Base-by-base conservation (phyloP, 2,329 filamentous ascomycete species). In the Calonectria honghensis region DNA sequence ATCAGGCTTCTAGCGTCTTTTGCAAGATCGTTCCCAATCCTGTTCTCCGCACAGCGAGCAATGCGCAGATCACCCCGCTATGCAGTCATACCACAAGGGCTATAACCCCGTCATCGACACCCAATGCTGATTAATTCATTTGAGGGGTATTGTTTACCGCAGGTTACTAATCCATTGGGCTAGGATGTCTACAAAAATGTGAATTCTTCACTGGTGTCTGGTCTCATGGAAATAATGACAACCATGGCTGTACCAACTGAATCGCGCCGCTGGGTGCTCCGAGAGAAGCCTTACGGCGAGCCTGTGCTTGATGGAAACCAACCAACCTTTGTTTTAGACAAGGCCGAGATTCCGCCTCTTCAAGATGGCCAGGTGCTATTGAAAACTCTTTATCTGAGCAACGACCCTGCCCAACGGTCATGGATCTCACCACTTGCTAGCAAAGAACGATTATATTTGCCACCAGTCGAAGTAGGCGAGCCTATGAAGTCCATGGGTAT, bases 81-180 rank as follows among this genome's bases (percentile, higher is more conserved):
- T 48, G 45, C 45, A 48, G 45, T 3, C 41, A 48, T 48, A 48
- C 41, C 16, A n/a, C 3, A n/a, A 24, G 41, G 20, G 6, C 4
- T 10, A 24, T 13, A 45, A 45, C 9, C 11, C 1, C 20, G n/a
- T 11, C n/a, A 48, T 24, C n/a, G n/a, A 48, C 7, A 24, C 45
- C 45, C n/a, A n/a, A 54, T 31, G 51, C 51, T 54, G 51, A 54
- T 54, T 31, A 54, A 54, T 54, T 54, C 51, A 54, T 31, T 18
- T 54, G 51, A 31, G 51, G 51, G 51, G 24, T 31, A 54, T 5
- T 2, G 3, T 31, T 0, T 54, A 29, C 18, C 31, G 27, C 14
- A 31, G 27, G 14, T 29, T 18, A 29, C 29, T 54, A 31, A 31
- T 20, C 3, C 14, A 32, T 32, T 10, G 7, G 11, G 45, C 10